Evolutionary conservation across 2,329 filamentous ascomycete species (phyloP).

Genomic region (Teratosphaeria pseudoeucalypti): DNA sequence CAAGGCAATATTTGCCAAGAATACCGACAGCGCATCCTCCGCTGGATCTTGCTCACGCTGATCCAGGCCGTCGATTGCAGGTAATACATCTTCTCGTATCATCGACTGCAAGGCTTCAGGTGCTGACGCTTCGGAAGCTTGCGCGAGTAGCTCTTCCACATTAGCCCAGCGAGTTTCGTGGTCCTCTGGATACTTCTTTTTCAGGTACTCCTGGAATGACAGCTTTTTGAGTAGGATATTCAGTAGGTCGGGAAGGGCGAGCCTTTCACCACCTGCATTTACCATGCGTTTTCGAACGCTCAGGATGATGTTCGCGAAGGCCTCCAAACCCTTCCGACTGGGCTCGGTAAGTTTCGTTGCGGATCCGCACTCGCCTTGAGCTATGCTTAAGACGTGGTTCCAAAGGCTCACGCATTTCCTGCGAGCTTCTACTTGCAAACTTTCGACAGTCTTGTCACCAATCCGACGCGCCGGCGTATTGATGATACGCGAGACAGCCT

Average conservation of each 20-base stretch:
- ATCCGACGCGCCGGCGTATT: conserved; percentile 75
- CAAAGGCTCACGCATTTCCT: conserved; percentile 60
- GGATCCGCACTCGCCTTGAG: conserved; percentile 42
- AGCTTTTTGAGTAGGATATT: conserved; percentile 54
- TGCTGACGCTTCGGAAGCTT: conserved; percentile 61
- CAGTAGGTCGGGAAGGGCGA: conserved; percentile 34
- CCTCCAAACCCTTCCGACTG: conserved; percentile 46
- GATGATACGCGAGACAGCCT: conserved; percentile 71
- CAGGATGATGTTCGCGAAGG: conserved; percentile 51
- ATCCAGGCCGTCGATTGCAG: conserved; percentile 53
- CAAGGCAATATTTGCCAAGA: conserved; percentile 84
- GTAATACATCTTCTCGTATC: conserved; percentile 42
- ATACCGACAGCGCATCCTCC: conserved; percentile 61
- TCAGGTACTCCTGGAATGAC: conserved; percentile 62
- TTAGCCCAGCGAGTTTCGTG: conserved; percentile 77
- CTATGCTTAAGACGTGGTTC: conserved; percentile 54
- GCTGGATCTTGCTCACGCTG: conserved; percentile 44
- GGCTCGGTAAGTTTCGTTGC: conserved; percentile 46
- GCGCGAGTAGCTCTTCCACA: conserved; percentile 72
- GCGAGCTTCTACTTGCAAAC: conserved; percentile 67
- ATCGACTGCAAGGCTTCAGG: conserved; percentile 14
- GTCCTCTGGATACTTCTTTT: conserved; percentile 60
- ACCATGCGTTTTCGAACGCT: conserved; percentile 44
- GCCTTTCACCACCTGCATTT: not conserved
- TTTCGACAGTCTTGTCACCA: conserved; percentile 66